Conservation (phyloP, 192 early-diverging fungal species). For the Dispira simplex region DNA sequence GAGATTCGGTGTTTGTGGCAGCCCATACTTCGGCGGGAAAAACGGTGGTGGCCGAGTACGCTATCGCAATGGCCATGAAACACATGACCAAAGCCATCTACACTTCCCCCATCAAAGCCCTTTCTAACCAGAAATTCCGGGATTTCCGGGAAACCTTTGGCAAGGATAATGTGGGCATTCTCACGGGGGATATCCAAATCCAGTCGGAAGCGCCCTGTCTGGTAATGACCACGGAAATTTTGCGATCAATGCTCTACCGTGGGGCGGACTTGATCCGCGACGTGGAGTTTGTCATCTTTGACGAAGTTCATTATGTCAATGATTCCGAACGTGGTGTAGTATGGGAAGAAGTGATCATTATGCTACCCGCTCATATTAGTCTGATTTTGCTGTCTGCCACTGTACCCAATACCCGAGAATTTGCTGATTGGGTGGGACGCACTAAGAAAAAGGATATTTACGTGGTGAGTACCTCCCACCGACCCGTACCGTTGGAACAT, state of each 20-base stretch:
- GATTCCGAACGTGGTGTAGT: slow-evolving; percentile 92
- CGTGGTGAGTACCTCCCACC: slow-evolving; percentile 84
- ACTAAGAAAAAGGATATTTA: slow-evolving; percentile 97
- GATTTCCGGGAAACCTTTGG: slow-evolving; percentile 83
- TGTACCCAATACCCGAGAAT: slow-evolving; percentile 94
- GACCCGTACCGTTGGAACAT: slow-evolving; percentile 94
- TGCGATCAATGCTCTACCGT: slow-evolving; percentile 93
- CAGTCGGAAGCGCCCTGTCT: slow-evolving; percentile 90
- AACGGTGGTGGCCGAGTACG: slow-evolving; percentile 97
- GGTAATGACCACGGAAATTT: slow-evolving; percentile 98
- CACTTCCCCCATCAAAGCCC: slow-evolving; percentile 97
- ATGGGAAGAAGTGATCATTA: slow-evolving; percentile 99
- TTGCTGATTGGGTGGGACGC: slow-evolving; percentile 98
- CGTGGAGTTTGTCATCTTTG: slow-evolving; percentile 99
- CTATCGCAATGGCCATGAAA: slow-evolving; percentile 81
- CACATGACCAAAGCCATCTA: slow-evolving; percentile 95
- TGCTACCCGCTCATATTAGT: slow-evolving; percentile 89
- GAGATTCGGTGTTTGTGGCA: slow-evolving; percentile 93
- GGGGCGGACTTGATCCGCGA: slow-evolving; percentile 93
- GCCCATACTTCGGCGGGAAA: slow-evolving; percentile 98
- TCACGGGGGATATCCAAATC: slow-evolving; percentile 97
- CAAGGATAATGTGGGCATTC: slow-evolving; percentile 82
- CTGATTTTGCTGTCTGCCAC: slow-evolving; percentile 95
- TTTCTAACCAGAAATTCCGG: slow-evolving; percentile 96
- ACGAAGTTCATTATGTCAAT: slow-evolving; percentile 98